Conservation (phyloP, 331 rosid genomes). For the Quercus tomentella region DNA sequence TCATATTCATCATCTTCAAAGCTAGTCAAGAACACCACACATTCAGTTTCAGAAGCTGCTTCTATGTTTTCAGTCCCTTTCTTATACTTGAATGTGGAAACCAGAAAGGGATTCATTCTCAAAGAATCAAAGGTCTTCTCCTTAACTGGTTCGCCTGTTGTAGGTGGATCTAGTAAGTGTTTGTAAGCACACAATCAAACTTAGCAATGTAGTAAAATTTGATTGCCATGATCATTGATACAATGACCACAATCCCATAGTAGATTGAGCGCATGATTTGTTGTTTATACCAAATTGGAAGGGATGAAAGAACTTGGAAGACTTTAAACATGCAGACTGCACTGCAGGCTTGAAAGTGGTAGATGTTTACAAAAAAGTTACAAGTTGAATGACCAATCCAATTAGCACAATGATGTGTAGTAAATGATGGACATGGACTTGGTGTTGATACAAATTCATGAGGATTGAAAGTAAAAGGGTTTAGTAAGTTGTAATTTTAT, state of each 20-base stretch:
- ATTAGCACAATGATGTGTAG: too few relatives aligned
- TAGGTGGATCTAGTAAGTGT: slow-evolving; percentile 5
- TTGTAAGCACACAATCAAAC: slow-evolving; percentile 22
- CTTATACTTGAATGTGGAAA: slow-evolving; percentile 28
- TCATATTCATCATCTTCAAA: slow-evolving; percentile 39
- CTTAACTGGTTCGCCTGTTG: neutral
- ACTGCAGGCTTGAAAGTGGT: neutral
- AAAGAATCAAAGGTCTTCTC: slow-evolving; percentile 20
- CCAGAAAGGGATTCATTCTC: slow-evolving; percentile 36
- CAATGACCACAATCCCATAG: slow-evolving; percentile 24
- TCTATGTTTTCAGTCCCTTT: slow-evolving; percentile 6
- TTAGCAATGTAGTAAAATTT: slow-evolving; percentile 21
- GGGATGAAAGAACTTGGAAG: too few relatives aligned
- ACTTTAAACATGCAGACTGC: neutral
- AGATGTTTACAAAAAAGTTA: too few relatives aligned
- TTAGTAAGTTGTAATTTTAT: too few relatives aligned
- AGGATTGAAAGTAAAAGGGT: too few relatives aligned
- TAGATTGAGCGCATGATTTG: slow-evolving; percentile 5
- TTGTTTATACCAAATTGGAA: too few relatives aligned
- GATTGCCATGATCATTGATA: slow-evolving; percentile 22
- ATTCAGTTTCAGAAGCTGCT: slow-evolving; percentile 25
- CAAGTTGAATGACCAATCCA: too few relatives aligned
- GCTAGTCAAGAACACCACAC: slow-evolving; percentile 38
- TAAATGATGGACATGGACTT: too few relatives aligned
- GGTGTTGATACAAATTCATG: too few relatives aligned